A percentile compares a stretch with the other conserved stretches of the same genome.
Conservation (phyloP, 2,329 filamentous ascomycete species). For the Nemania diffusa region DNA sequence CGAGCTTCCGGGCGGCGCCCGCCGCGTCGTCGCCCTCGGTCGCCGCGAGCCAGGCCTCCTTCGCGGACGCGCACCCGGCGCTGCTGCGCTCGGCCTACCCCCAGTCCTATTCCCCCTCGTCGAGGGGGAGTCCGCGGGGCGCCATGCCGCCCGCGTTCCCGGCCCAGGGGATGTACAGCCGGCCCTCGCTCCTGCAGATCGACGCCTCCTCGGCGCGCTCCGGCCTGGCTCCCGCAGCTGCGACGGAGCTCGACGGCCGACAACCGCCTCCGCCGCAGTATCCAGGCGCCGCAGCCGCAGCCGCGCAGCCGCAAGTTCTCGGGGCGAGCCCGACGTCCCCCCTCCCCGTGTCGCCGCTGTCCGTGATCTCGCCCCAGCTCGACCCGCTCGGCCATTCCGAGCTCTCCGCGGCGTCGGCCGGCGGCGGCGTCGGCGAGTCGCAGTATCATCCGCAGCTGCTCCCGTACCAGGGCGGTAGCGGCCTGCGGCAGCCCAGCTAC, state of each 20-base stretch:
- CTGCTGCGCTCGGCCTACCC: background rate
- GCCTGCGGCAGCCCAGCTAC: conserved; percentile 16
- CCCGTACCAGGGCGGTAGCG: conserved; percentile 13
- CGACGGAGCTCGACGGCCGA: conserved; percentile 21
- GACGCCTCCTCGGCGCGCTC: background rate
- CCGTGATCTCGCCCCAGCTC: background rate
- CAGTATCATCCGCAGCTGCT: conserved; percentile 4
- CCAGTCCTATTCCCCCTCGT: conserved; percentile 2
- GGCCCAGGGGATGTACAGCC: background rate
- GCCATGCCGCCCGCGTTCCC: background rate
- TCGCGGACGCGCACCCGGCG: conserved; percentile 8
- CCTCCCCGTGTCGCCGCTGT: conserved; percentile 30
- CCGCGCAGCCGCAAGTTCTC: background rate
- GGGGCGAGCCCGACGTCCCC: conserved; percentile 18
- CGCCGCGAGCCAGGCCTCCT: background rate
- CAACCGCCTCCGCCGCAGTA: conserved; percentile 33
- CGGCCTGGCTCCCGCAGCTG: background rate
- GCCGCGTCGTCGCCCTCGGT: conserved; percentile 8
- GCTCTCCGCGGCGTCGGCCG: too few relatives aligned
- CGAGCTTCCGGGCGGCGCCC: background rate
- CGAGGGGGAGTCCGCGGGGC: background rate
- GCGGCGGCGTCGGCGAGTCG: background rate
- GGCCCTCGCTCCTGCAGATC: conserved; percentile 5
- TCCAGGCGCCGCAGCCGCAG: conserved; percentile 18
- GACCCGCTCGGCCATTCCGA: background rate